A percentile compares a stretch with the other conserved stretches of the same genome.
These are phyloP conservation scores for Mucor sp. DNA, from an alignment of 371 early-diverging fungal species.

Conservation along the genomic window DNA sequence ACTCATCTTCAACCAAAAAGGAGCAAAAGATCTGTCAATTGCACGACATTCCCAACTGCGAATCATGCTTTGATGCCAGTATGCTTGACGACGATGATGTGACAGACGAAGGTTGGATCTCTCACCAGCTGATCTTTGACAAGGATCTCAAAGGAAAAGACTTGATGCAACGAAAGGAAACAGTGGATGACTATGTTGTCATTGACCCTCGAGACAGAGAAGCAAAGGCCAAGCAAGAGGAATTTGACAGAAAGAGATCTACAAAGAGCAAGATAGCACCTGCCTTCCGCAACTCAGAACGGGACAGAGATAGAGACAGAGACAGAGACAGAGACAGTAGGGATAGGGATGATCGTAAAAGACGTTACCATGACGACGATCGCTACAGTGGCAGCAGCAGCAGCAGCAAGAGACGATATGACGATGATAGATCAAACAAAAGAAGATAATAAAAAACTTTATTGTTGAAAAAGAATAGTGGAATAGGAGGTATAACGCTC, in stretches of 20 bases:
- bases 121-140: slow-evolving; percentile 69
- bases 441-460: background rate
- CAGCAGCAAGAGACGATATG: background rate
- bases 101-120: slow-evolving; percentile 67
- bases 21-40: slow-evolving; percentile 53
- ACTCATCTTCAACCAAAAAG: slow-evolving; percentile 11
- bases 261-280: slow-evolving; percentile 27
- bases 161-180: slow-evolving; percentile 59
- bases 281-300: slow-evolving; percentile 8
- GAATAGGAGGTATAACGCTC: background rate
- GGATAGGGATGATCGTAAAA: slow-evolving; percentile 6
- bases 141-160: slow-evolving; percentile 71
- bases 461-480: background rate
- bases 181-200: slow-evolving; percentile 74
- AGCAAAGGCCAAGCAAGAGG: slow-evolving; percentile 44
- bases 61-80: slow-evolving; percentile 57
- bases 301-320: slow-evolving; percentile 17
- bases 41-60: slow-evolving; percentile 67
- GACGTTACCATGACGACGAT: slow-evolving; percentile 21
- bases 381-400: slow-evolving; percentile 9
- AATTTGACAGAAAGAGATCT: slow-evolving; percentile 29
- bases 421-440: slow-evolving; percentile 3
- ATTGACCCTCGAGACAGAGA: slow-evolving; percentile 69
- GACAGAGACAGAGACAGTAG: no score
- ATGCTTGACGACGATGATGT: slow-evolving; percentile 27